Evolutionary conservation across 225 moss, liverwort and hornwort genomes (phyloP), one percentile per base, ranked within the genome.

Genomic region (Pseudisothecium myosuroides): DNA sequence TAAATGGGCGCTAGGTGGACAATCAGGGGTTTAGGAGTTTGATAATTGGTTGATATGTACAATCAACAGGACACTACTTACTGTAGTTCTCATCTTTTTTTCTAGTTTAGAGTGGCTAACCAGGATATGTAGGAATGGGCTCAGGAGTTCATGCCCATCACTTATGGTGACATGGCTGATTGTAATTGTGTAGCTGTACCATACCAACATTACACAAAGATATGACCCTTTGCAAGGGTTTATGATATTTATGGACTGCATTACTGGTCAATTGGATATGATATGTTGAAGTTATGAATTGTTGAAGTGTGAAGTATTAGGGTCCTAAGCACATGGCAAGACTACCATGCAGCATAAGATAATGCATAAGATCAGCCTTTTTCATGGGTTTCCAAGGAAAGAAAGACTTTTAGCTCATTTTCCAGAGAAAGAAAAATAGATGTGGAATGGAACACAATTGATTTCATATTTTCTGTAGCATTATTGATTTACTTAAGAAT

Each of bases 101-200:
- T 29, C 45, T 72, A 68, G 81, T 83, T 62, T 84, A 84, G 74
- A 79, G 58, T 67, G 83, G 68, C 89, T 76, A 39, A 37, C 62
- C 63, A 86, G 77, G 88, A 47, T 82, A 83, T 85, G 43, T 10
- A 52, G 65, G 66, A 73, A 75, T 85, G 85, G 85, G 45, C 49
- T 58, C 32, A 12, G 50, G 26, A 32, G 45, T 10, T 22, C 75
- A 29, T 83, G 69, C 91, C 83, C 76, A 43, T 87, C 74, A 73
- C 85, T 60, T 52, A 61, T 83, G 85, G 81, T 88, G 89, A 85
- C 52, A 45, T 90, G 64, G 81, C 84, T 90, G 90, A 81, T 88
- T 92, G 92, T 92, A 94, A 82, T 69, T 90, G 65, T 87, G 79
- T 82, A 88, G 84, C 39, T 94, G 94, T 94, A 92, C 73, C 82